Evolutionary conservation across 2,329 filamentous ascomycete genomes (phyloP).

Genomic region (Gaeumannomyces sp.): DNA sequence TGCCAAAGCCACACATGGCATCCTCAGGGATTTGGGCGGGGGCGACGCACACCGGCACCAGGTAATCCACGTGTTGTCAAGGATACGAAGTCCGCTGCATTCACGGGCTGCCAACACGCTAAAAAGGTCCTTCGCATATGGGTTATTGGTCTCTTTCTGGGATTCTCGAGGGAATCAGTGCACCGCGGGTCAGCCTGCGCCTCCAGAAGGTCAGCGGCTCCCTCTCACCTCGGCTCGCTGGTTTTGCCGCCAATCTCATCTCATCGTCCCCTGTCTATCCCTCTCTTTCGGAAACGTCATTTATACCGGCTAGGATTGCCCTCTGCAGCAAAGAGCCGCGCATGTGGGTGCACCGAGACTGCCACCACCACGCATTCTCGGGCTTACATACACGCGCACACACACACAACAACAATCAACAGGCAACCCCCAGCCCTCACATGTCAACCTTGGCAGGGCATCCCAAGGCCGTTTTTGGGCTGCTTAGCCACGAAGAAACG

Average conservation of each 20-base stretch:
- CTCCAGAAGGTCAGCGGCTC: not conserved
- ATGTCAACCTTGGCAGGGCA: no score
- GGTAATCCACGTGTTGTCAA: no score
- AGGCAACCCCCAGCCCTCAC: not conserved
- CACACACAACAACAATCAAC: not conserved
- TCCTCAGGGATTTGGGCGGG: no score
- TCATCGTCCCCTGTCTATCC: not conserved
- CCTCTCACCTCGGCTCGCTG: not conserved
- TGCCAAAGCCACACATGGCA: no score
- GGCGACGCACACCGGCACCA: no score
- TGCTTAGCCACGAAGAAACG: not conserved
- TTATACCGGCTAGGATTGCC: no score
- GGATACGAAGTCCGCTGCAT: not conserved
- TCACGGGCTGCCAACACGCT: no score
- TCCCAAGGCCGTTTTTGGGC: no score
- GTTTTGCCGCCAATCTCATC: not conserved
- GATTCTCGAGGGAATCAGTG: not conserved
- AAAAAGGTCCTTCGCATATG: not conserved
- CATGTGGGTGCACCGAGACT: no score
- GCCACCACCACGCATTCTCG: no score
- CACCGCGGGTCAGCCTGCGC: not conserved
- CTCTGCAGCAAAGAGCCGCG: no score
- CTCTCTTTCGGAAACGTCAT: not conserved
- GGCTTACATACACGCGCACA: no score
- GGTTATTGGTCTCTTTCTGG: not conserved